Evolutionary conservation across 768 basidiomycete species (phyloP).

Genomic region (Cantharellus anzutake): DNA sequence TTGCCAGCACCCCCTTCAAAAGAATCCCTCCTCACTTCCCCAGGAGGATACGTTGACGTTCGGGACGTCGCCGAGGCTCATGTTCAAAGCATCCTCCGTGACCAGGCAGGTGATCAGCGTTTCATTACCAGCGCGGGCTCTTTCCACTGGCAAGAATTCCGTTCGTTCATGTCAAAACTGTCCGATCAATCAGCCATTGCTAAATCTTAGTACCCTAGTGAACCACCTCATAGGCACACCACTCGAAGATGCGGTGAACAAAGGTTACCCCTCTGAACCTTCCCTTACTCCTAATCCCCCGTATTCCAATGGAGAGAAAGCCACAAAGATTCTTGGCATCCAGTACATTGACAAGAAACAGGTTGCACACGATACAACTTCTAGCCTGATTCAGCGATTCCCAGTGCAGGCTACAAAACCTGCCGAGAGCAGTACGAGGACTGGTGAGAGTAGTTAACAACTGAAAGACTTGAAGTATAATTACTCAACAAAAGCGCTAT

Average conservation of each 20-base stretch:
- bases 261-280: background rate
- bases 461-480: too few species aligned
- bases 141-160: background rate
- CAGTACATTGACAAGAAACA: background rate
- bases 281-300: background rate
- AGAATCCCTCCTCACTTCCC: background rate
- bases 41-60: background rate
- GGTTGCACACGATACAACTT: background rate
- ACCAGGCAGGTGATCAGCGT: background rate
- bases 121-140: background rate
- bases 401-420: too few species aligned
- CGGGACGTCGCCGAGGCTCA: constrained; percentile 17
- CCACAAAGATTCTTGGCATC: background rate
- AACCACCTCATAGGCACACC: background rate
- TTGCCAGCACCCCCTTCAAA: background rate
- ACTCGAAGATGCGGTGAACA: background rate
- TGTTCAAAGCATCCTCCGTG: constrained; percentile 12
- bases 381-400: background rate
- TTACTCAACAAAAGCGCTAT: too few species aligned
- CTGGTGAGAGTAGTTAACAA: too few species aligned
- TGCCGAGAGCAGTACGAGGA: too few species aligned
- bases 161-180: background rate
- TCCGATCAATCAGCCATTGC: background rate
- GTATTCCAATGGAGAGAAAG: background rate
- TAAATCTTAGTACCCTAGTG: background rate